Conservation (phyloP, 176 grass and related monocot genomes). For the Chloris gayana region DNA sequence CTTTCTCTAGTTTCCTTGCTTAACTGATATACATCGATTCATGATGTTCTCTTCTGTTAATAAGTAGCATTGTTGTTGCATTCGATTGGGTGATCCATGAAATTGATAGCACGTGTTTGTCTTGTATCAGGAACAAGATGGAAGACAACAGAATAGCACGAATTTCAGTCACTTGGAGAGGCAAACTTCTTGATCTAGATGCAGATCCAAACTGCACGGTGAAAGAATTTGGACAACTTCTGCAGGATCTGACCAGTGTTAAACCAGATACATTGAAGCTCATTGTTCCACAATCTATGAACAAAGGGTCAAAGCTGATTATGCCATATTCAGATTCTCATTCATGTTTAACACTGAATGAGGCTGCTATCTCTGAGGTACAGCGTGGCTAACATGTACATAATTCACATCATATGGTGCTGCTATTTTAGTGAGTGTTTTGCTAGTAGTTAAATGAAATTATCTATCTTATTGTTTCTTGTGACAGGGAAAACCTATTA, state of each 20-base stretch:
- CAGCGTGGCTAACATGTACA: not conserved
- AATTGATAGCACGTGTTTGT: constrained; percentile 9
- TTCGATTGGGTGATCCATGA: not conserved
- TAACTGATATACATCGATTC: not conserved
- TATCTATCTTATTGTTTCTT: not conserved
- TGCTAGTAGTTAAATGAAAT: constrained; percentile 9
- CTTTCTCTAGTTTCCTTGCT: constrained; percentile 1
- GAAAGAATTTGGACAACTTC: constrained; percentile 75
- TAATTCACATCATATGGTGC: not conserved
- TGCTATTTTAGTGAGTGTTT: constrained; percentile 11
- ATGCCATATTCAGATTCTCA: constrained; percentile 58
- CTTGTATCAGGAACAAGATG: constrained; percentile 45
- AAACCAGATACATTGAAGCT: constrained; percentile 87
- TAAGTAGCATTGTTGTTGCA: not conserved
- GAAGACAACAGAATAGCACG: constrained; percentile 50
- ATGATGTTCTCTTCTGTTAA: not conserved
- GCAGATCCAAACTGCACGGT: constrained; percentile 68
- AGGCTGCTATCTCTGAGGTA: constrained; percentile 71
- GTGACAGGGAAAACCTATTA: constrained; percentile 69
- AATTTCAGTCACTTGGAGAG: constrained; percentile 83
- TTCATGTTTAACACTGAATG: constrained; percentile 71
- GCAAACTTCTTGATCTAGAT: constrained; percentile 66
- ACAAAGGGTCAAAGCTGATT: constrained; percentile 83
- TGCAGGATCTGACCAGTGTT: constrained; percentile 84
- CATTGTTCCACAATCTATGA: constrained; percentile 69